phyloP scores from a whole-genome alignment of 2,329 filamentous ascomycete genomes.

The Hypoxylon sp. region DNA sequence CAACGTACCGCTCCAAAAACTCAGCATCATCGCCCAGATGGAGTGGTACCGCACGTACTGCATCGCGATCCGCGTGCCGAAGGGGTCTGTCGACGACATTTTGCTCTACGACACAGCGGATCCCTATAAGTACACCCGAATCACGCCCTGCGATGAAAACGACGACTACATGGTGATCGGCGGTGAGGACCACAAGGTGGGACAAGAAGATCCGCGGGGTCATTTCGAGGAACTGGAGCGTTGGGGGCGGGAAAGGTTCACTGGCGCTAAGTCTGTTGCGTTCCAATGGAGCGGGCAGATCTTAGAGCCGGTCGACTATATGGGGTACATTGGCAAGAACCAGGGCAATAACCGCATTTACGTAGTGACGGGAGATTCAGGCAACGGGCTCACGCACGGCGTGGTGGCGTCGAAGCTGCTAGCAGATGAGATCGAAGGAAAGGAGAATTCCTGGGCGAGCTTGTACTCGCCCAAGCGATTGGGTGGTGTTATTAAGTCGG shows the following conservation, averaged over 20 bases:
- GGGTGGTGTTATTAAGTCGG: slow-evolving; percentile 61
- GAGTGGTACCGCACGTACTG: slow-evolving; percentile 70
- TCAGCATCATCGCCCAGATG: slow-evolving; percentile 67
- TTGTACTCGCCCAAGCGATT: slow-evolving; percentile 67
- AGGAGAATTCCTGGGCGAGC: slow-evolving; percentile 64
- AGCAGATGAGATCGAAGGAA: slow-evolving; percentile 67
- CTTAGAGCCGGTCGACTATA: slow-evolving; percentile 68
- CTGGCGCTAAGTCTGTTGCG: slow-evolving; percentile 64
- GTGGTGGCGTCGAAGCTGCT: slow-evolving; percentile 64
- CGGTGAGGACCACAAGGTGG: slow-evolving; percentile 72
- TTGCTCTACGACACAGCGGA: slow-evolving; percentile 70
- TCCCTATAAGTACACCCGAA: slow-evolving; percentile 68
- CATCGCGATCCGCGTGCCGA: slow-evolving; percentile 69
- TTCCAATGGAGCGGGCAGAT: slow-evolving; percentile 73
- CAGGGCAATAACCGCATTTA: slow-evolving; percentile 66
- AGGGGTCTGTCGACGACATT: slow-evolving; percentile 66
- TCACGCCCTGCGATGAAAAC: slow-evolving; percentile 67
- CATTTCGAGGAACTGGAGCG: slow-evolving; percentile 66
- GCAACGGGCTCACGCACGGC: slow-evolving; percentile 71
- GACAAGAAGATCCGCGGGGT: slow-evolving; percentile 62
- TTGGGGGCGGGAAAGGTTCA: slow-evolving; percentile 69
- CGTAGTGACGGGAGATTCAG: slow-evolving; percentile 70
- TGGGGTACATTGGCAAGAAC: slow-evolving; percentile 71
- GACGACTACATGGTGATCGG: slow-evolving; percentile 71
- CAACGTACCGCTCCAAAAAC: slow-evolving; percentile 69